A percentile compares a stretch with the other conserved stretches of the same genome.
Conservation (phyloP, 495 filamentous ascomycete genomes). For the Podospora anserina region DNA sequence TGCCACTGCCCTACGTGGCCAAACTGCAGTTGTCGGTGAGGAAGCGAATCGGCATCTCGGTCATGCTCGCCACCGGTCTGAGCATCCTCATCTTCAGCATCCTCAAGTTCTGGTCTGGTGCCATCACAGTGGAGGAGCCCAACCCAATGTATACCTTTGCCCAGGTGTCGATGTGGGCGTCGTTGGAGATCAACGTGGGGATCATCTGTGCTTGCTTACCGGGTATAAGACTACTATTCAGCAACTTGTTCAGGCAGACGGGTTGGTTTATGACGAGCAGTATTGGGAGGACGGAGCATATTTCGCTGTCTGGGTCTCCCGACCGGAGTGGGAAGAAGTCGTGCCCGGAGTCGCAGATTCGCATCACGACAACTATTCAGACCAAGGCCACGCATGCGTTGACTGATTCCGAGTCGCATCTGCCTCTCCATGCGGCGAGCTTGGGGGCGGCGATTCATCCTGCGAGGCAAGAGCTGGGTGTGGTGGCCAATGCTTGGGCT, state of each 20-base stretch:
- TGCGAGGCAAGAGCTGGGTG: conserved; percentile 1
- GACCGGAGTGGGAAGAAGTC: background rate
- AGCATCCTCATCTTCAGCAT: conserved; percentile 27
- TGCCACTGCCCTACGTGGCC: conserved; percentile 49
- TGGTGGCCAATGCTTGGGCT: conserved; percentile 8
- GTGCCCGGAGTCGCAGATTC: conserved; percentile 2
- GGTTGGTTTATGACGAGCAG: background rate
- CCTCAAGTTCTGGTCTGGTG: conserved; percentile 21
- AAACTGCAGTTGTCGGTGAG: conserved; percentile 41
- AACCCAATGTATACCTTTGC: conserved; percentile 37
- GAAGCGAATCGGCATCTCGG: conserved; percentile 49
- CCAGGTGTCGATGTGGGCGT: conserved; percentile 32
- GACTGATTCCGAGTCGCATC: conserved; percentile 4
- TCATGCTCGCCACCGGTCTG: conserved; percentile 54
- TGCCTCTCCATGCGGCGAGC: background rate
- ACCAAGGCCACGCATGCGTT: background rate
- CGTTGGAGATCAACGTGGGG: conserved; percentile 35
- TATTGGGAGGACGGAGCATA: background rate
- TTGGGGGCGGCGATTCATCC: background rate
- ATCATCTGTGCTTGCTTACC: conserved; percentile 39
- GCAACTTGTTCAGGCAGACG: background rate
- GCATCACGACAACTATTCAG: conserved; percentile 11
- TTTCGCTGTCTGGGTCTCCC: background rate
- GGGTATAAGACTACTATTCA: conserved; percentile 30
- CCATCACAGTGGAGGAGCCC: conserved; percentile 19